Evolutionary conservation across 2,329 filamentous ascomycete species (phyloP).

Genomic region (Colletotrichum tabaci): DNA sequence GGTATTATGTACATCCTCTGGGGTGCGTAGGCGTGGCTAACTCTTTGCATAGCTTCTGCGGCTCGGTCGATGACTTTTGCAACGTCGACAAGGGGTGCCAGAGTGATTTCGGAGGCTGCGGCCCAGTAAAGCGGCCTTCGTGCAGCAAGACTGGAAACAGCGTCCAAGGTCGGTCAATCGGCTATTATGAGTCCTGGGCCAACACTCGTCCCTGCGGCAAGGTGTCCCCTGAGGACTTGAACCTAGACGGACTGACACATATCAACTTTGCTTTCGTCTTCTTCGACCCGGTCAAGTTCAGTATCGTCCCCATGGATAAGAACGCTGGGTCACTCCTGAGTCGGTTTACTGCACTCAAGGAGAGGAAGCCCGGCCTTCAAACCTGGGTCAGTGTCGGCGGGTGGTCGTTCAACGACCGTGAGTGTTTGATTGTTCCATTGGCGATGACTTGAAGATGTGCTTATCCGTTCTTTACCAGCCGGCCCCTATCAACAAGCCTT

Average conservation of each 20-base stretch:
- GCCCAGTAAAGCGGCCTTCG: not conserved
- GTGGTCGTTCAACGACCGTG: constrained; percentile 54
- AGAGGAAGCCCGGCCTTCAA: constrained; percentile 48
- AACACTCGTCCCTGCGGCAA: constrained; percentile 4
- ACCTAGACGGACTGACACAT: constrained; percentile 32
- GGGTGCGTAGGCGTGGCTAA: constrained; percentile 1
- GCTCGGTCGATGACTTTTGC: not conserved
- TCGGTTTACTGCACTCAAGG: constrained; percentile 52
- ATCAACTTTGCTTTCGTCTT: constrained; percentile 54
- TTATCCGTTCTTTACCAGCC: not conserved
- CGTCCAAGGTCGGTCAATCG: not conserved
- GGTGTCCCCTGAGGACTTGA: constrained; percentile 40
- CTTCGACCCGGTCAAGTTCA: constrained; percentile 40
- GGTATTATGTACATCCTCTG: not conserved
- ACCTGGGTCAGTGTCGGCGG: constrained; percentile 59
- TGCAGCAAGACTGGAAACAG: not conserved
- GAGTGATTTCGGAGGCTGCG: not conserved
- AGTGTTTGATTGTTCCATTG: not conserved
- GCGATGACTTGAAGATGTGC: constrained; percentile 2
- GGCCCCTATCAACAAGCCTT: constrained; percentile 48
- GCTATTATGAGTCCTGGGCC: constrained; percentile 10
- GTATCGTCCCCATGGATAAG: constrained; percentile 46
- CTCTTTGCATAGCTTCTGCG: not conserved
- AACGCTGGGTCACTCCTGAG: constrained; percentile 43
- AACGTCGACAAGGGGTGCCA: constrained; percentile 3